phyloP scores from a whole-genome alignment of 1,284 basidiomycete genomes.

The Gymnopus androsaceus region DNA sequence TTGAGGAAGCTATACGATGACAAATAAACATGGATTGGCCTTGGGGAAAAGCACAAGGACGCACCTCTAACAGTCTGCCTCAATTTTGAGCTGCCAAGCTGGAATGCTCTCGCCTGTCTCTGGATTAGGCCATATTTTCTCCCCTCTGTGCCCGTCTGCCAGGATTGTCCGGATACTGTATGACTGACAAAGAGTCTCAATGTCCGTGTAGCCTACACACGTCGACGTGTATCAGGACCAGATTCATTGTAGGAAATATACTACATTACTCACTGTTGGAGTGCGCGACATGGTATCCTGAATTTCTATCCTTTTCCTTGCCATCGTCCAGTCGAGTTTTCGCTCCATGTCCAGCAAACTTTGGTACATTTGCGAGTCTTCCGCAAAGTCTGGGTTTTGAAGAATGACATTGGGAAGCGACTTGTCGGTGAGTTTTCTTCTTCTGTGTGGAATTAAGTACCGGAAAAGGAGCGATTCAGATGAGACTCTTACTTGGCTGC shows the following conservation, averaged over 20 bases:
- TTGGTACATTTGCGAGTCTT: slow-evolving; percentile 85
- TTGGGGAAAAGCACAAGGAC: slow-evolving; percentile 20
- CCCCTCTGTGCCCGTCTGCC: slow-evolving; percentile 66
- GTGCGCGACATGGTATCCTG: slow-evolving; percentile 74
- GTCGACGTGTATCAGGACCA: not conserved
- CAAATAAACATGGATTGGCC: not conserved
- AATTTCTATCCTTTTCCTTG: slow-evolving; percentile 87
- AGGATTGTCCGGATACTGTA: slow-evolving; percentile 82
- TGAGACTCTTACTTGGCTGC: slow-evolving; percentile 7
- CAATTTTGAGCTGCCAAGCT: slow-evolving; percentile 88
- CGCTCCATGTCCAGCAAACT: slow-evolving; percentile 87
- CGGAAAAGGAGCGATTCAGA: not conserved
- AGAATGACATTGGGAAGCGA: slow-evolving; percentile 71
- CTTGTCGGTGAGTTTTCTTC: slow-evolving; percentile 81
- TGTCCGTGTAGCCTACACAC: slow-evolving; percentile 78
- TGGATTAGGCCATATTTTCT: slow-evolving; percentile 40
- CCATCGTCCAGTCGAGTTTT: slow-evolving; percentile 94
- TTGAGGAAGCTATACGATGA: slow-evolving; percentile 47
- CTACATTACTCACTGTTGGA: slow-evolving; percentile 50
- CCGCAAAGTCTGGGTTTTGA: slow-evolving; percentile 69
- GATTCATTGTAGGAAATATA: too few relatives aligned
- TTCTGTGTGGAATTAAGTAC: slow-evolving; percentile 41
- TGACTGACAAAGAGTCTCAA: slow-evolving; percentile 89
- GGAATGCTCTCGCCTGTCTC: slow-evolving; percentile 81
- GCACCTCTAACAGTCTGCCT: slow-evolving; percentile 85